phyloP scores from a whole-genome alignment of 2,329 filamentous ascomycete species.

The Lachnellula occidentalis region DNA sequence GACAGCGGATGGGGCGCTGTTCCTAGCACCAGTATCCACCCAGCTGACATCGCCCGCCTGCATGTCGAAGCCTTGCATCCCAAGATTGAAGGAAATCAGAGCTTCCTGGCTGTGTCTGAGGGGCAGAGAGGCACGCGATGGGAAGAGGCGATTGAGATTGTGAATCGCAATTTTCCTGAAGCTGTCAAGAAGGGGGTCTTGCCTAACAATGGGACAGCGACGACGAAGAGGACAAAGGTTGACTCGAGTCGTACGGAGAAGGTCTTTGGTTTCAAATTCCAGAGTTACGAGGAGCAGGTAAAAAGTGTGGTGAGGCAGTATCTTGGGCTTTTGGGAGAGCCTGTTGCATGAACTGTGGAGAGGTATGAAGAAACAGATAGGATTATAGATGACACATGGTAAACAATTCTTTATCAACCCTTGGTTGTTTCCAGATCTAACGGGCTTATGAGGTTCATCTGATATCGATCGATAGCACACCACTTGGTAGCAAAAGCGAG shows the following conservation, averaged over 20 bases:
- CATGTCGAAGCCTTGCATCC: slow-evolving; percentile 22
- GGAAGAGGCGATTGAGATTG: slow-evolving; percentile 37
- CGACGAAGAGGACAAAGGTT: slow-evolving; percentile 21
- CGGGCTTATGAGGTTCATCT: too few species aligned
- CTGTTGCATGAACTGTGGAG: slow-evolving; percentile 4
- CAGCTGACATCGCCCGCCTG: slow-evolving; percentile 17
- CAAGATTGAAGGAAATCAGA: slow-evolving; percentile 18
- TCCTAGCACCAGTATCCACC: slow-evolving; percentile 19
- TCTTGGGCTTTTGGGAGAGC: slow-evolving; percentile 26
- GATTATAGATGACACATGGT: neutral
- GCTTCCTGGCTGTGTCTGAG: slow-evolving; percentile 19
- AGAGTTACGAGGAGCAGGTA: slow-evolving; percentile 33
- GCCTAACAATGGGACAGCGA: slow-evolving; percentile 12
- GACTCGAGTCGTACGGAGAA: slow-evolving; percentile 30
- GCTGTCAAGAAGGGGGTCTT: slow-evolving; percentile 28
- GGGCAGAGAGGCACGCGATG: slow-evolving; percentile 28
- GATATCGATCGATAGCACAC: too few species aligned
- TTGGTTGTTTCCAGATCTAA: too few species aligned
- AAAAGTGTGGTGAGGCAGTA: slow-evolving; percentile 33
- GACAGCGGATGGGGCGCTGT: slow-evolving; percentile 17
- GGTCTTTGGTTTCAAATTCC: slow-evolving; percentile 32
- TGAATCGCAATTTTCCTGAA: slow-evolving; percentile 29
- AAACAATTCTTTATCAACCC: neutral
- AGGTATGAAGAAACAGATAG: neutral
- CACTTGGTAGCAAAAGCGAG: too few species aligned